Conservation (phyloP, 805 yeast species). For the Cyberlindnera suaveolens region DNA sequence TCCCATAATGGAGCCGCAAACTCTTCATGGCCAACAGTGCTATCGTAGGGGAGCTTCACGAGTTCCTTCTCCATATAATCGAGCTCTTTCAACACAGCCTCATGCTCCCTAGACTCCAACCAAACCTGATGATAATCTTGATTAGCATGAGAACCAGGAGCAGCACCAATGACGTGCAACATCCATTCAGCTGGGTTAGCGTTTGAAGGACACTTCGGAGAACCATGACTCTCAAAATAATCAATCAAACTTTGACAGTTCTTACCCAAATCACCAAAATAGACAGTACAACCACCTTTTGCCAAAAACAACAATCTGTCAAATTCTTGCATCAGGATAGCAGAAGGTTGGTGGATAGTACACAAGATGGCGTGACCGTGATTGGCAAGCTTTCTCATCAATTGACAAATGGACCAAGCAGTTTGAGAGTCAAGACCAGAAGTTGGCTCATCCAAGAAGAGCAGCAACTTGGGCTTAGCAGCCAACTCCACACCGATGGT, state of each 20-base stretch:
- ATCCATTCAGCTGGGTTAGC: constrained; percentile 19
- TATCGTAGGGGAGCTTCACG: constrained; percentile 29
- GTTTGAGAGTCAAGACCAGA: too few species aligned
- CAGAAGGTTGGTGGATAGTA: too few species aligned
- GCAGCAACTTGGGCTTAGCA: too few species aligned
- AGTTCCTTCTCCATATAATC: constrained; percentile 59
- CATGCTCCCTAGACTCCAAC: constrained; percentile 47
- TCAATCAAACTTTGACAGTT: constrained; percentile 50
- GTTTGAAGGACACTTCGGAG: too few species aligned
- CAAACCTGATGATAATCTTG: constrained; percentile 39
- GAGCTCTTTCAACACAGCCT: constrained; percentile 53
- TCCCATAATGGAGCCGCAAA: constrained; percentile 38
- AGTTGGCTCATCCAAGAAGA: too few species aligned
- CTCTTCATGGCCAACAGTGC: constrained; percentile 29
- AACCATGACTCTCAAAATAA: constrained; percentile 42
- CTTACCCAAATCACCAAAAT: constrained; percentile 65
- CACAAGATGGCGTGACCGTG: too few species aligned
- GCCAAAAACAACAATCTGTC: too few species aligned
- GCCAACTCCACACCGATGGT: too few species aligned
- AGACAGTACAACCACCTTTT: constrained; percentile 29
- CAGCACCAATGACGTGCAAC: constrained; percentile 80
- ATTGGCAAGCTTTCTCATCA: too few species aligned
- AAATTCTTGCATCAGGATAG: too few species aligned
- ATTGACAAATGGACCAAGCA: too few species aligned
- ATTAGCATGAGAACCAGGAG: constrained; percentile 69